Base-by-base conservation (phyloP, 2,329 filamentous ascomycete species). In the Sarocladium kiliense region DNA sequence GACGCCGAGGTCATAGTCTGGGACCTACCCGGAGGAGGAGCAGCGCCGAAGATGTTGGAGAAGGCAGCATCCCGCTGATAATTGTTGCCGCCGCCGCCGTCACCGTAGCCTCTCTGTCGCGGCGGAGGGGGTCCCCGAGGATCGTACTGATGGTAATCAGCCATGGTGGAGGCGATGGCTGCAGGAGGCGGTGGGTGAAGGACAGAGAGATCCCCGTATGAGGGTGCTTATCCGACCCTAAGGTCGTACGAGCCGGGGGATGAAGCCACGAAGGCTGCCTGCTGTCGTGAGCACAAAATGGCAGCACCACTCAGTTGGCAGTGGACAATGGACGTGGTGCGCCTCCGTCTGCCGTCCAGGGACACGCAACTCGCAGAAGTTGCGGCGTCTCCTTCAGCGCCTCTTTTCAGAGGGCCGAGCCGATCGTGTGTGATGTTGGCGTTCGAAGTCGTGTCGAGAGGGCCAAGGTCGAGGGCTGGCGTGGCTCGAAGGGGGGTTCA, bases 1-100 rank as follows among this genome's bases (percentile, higher is more conserved):
- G 87, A 80, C 60, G 91, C 86, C 55, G 89, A 91, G 60, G 87
- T 94, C 91, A 97, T 97, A 25, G 93, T 97, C 67, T 97, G 92
- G 56, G 92, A 95, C 70, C 94, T 87, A 57, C 93, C 93, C 45
- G 89, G 84, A 47, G 91, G 91, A 60, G 90, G 91, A 61, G 89
- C 82, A 61, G 85, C 86, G 63, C 93, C 94, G 70, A 97, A 99
- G 68, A 97, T 97, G 74, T 93, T 93, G 62, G 89, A 91, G 72
- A 95, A 99, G 61, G 93, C 94, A 63, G 91, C 90, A 82, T 99
- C 92, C 74, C 94, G 88, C 74, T 94, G 89, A 66, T 78, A 79
- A 67, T 79, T 79, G 60, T 77, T 75, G 55, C 75, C 66, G 23
- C 72, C 66, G 23, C 72, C 44, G 23, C 44, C 67, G 57, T 78